Percentiles rank a stretch among this genome's conserved stretches.
Evolutionary conservation across 75 land plant genomes (phyloP).

Genomic region (Pinus albicaulis): DNA sequence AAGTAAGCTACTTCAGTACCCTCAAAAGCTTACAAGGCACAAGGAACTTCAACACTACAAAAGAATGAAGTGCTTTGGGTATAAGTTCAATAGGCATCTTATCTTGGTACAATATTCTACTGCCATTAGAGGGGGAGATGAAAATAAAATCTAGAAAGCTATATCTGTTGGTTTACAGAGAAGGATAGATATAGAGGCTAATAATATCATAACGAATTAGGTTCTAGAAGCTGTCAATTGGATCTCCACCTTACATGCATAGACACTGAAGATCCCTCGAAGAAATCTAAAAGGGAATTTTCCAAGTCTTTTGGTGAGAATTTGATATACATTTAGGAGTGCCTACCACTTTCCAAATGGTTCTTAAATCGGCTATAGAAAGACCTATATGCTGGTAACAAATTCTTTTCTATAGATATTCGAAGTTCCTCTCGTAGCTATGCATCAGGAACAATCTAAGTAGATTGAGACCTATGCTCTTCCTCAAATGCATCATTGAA

Average conservation of each 20-base stretch:
- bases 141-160: no score
- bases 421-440: no score
- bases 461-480: slow-evolving; percentile 63
- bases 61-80: no score
- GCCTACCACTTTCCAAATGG: slow-evolving; percentile 32
- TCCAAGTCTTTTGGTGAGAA: no score
- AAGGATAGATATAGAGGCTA: no score
- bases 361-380: slow-evolving; percentile 64
- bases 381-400: slow-evolving; percentile 76
- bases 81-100: neutral
- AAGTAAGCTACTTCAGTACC: no score
- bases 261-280: slow-evolving; percentile 55
- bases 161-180: no score
- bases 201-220: neutral
- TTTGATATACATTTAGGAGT: slow-evolving; percentile 52
- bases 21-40: no score
- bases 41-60: neutral
- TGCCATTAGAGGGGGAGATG: no score
- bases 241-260: slow-evolving; percentile 15
- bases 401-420: slow-evolving; percentile 79
- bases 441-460: slow-evolving; percentile 78
- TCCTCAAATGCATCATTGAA: slow-evolving; percentile 84
- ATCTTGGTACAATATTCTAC: neutral
- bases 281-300: slow-evolving; percentile 54
- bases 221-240: neutral